Base-by-base conservation (phyloP, 2,329 filamentous ascomycete species). In the Neopestalotiopsis clavispora region DNA sequence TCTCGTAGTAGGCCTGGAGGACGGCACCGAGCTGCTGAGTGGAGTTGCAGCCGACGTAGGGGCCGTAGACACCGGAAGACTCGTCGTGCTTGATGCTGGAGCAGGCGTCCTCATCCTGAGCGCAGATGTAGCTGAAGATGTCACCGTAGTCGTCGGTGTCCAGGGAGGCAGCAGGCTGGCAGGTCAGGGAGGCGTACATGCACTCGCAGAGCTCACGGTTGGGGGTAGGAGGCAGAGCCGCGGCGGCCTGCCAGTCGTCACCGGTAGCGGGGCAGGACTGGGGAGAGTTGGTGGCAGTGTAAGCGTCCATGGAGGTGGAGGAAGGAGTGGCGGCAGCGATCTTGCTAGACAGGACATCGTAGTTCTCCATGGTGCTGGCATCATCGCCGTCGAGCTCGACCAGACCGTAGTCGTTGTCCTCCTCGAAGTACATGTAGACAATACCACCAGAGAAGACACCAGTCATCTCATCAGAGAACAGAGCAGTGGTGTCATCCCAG, bases 401-500 rank as follows among this genome's bases (percentile, higher is more conserved):
- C 66, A 93, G 84, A 81, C 90, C 92, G 77, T 90, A 95, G 76
- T 94, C 81, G 82, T 94, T 94, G 66, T 74, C 72, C 78, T 94
- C 92, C 80, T 94, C 87, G 83, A 92, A 92, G 84, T 93, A 95
- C 92, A 94, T 94, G 85, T 94, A 95, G 75, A 94, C 91, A 72
- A 95, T 94, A 79, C 92, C 92, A 77, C 92, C 92, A 72, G 91
- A 94, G 89, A 91, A 93, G 74, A 94, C 90, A 58, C 80, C 77
- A 58, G 87, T 89, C 92, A 95, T 95, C 75, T 93, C 74, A 62
- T 80, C 72, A 65, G 91, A 89, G 80, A 89, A 94, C 23, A 95
- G 85, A 69, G 90, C 87, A 30, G 81, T 81, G 34, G 93, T 91
- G 73, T 94, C 92, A 64, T 88, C 90, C 84, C 94, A 95, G 52